A percentile compares a stretch with the other conserved stretches of the same genome.
Conservation (phyloP, 495 filamentous ascomycete genomes). For the Amphirosellinia nigrospora region DNA sequence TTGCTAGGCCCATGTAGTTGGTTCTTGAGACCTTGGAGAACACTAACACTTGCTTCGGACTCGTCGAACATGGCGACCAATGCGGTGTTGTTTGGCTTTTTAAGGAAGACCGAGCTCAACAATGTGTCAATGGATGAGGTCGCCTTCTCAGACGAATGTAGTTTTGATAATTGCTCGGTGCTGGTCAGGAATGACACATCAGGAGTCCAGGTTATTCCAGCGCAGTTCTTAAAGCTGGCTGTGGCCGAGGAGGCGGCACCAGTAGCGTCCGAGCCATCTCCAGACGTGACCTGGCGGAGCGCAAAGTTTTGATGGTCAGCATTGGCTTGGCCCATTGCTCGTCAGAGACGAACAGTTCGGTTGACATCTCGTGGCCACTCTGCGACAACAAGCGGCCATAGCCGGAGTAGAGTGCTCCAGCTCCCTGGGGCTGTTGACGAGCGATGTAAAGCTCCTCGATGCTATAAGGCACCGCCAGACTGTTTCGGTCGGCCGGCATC, state of each 20-base stretch:
- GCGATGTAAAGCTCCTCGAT: constrained; percentile 2
- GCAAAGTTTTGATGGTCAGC: constrained; percentile 5
- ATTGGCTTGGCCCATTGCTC: not conserved
- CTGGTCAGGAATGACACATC: not conserved
- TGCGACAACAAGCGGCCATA: constrained; percentile 4
- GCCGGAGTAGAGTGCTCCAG: not conserved
- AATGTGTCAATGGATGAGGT: not conserved
- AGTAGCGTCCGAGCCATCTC: not conserved
- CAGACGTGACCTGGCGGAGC: constrained; percentile 7
- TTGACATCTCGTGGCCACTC: not conserved
- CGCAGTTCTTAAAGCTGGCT: not conserved
- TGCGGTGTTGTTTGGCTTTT: not conserved
- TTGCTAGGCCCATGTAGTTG: not conserved
- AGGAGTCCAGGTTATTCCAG: not conserved
- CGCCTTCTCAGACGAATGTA: not conserved
- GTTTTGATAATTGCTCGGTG: not conserved
- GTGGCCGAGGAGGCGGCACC: not conserved
- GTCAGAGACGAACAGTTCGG: constrained; percentile 3
- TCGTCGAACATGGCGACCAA: not conserved
- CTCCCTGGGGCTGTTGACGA: not conserved
- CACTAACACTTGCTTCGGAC: not conserved
- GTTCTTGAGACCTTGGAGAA: not conserved
- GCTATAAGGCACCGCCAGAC: constrained; percentile 18
- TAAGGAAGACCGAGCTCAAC: not conserved
- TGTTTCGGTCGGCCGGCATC: not conserved